Conservation (phyloP, 176 grass and related monocot genomes). For the Carex pumila region DNA sequence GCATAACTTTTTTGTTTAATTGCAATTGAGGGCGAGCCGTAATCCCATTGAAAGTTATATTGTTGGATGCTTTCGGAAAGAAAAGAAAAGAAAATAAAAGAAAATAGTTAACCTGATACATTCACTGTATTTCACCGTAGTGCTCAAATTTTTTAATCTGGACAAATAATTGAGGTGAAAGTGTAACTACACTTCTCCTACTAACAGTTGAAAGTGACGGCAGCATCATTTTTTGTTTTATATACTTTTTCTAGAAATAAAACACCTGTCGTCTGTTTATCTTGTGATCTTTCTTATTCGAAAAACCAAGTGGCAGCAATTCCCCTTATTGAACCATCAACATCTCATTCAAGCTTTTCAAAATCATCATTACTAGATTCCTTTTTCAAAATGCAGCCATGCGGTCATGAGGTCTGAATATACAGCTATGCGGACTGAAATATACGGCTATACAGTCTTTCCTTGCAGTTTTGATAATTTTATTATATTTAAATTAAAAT, state of each 20-base stretch:
- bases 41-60: background rate
- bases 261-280: background rate
- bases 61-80: background rate
- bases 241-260: slow-evolving; percentile 1
- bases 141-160: background rate
- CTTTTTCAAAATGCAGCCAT: no score
- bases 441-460: no score
- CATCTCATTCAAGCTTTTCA: slow-evolving; percentile 2
- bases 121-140: no score
- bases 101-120: background rate
- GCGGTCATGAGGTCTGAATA: no score
- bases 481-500: no score
- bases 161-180: slow-evolving; percentile 5
- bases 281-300: background rate
- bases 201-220: slow-evolving; percentile 7
- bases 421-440: no score
- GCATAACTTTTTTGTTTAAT: background rate
- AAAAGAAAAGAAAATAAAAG: background rate
- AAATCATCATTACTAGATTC: background rate
- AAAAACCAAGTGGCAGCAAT: slow-evolving; percentile 3
- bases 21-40: background rate
- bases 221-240: background rate
- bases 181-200: background rate
- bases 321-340: background rate
- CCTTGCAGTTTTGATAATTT: no score